Percentiles rank a stretch among this genome's conserved stretches.
Evolutionary conservation across 2,329 filamentous ascomycete species (phyloP).

Genomic region (Diaporthe humulicola): DNA sequence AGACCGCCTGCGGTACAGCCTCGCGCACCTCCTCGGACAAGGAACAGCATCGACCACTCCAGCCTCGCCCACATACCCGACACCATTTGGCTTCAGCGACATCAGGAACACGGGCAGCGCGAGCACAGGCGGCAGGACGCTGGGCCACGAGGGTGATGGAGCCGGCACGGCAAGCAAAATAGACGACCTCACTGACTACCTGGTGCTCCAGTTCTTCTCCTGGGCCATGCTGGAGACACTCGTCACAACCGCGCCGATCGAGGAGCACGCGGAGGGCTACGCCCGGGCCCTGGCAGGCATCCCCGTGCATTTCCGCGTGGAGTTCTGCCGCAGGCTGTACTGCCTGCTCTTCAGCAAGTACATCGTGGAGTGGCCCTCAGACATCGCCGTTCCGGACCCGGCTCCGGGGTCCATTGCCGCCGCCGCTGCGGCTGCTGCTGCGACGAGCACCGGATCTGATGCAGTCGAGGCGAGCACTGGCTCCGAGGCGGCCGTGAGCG

Average conservation of each 20-base stretch:
- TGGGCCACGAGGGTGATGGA: neutral
- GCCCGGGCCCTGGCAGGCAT: constrained; percentile 15
- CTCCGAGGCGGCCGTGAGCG: neutral
- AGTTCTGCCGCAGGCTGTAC: constrained; percentile 36
- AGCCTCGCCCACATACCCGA: neutral
- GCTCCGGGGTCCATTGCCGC: neutral
- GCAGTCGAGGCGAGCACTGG: neutral
- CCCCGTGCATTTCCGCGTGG: constrained; percentile 29
- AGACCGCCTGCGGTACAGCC: constrained; percentile 29
- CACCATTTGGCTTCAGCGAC: neutral
- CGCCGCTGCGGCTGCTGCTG: neutral
- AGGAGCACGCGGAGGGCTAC: constrained; percentile 28
- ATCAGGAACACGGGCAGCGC: neutral
- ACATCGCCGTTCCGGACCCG: constrained; percentile 27
- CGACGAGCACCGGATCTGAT: neutral
- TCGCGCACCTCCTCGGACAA: constrained; percentile 2
- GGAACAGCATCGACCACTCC: neutral
- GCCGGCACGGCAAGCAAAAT: constrained; percentile 10
- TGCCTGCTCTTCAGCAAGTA: constrained; percentile 32
- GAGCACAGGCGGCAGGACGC: neutral
- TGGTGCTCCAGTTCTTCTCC: constrained; percentile 26
- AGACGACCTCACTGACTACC: constrained; percentile 34
- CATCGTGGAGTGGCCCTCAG: constrained; percentile 35
- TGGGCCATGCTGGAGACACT: constrained; percentile 18
- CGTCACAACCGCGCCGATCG: constrained; percentile 26